Percentiles rank a stretch among this genome's conserved stretches.
These are phyloP conservation scores for Selenicereus undatus DNA, from an alignment of 148 eudicot genomes.

Conservation along the genomic window DNA sequence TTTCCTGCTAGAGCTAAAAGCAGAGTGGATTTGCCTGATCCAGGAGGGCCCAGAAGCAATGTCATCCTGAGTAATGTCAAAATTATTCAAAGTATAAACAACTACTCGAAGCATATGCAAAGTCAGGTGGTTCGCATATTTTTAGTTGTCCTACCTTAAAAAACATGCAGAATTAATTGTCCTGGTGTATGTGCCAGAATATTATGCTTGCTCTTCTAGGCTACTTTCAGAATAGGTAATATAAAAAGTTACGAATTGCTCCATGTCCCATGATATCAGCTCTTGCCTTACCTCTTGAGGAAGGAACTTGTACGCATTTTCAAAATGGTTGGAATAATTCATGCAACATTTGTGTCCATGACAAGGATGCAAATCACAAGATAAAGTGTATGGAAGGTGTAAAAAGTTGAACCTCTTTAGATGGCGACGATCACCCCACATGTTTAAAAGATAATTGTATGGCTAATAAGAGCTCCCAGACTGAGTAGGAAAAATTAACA, in stretches of 20 bases:
- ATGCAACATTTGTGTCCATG: slow-evolving; percentile 20
- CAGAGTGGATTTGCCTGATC: slow-evolving; percentile 82
- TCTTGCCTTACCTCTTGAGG: neutral
- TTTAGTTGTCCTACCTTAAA: too few relatives aligned
- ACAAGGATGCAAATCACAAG: slow-evolving; percentile 14
- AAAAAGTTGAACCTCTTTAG: neutral
- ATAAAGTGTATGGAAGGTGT: neutral
- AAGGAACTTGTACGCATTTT: slow-evolving; percentile 15
- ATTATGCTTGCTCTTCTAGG: neutral
- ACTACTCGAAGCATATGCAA: neutral
- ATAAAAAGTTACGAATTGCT: neutral
- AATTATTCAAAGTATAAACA: neutral
- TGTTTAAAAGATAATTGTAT: neutral
- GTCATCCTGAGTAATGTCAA: slow-evolving; percentile 60
- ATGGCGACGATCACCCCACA: neutral
- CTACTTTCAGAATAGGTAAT: neutral
- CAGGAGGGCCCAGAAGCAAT: slow-evolving; percentile 89
- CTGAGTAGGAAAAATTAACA: neutral
- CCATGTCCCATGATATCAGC: slow-evolving; percentile 8
- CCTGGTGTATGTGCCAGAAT: neutral
- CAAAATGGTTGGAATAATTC: slow-evolving; percentile 17
- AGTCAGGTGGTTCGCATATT: too few relatives aligned
- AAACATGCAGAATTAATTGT: neutral
- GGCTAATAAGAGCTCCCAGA: neutral
- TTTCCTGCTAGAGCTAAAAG: slow-evolving; percentile 84